These are phyloP conservation scores for Candida ulmi DNA, from an alignment of 805 yeast species.

Conservation along the genomic window DNA sequence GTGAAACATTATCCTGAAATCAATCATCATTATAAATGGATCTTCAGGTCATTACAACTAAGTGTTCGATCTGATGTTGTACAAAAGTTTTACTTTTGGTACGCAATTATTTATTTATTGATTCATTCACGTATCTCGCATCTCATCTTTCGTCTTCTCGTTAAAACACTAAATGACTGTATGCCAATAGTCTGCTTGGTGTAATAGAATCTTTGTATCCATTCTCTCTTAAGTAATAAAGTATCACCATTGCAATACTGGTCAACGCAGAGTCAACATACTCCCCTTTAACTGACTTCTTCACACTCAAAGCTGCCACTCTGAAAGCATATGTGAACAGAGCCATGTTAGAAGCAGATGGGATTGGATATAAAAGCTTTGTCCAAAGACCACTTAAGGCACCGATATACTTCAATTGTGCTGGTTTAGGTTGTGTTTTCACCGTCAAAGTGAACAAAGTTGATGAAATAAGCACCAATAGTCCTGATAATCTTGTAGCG, in stretches of 20 bases:
- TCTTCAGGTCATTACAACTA: no score
- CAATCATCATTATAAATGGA: no score
- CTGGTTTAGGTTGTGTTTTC: neutral
- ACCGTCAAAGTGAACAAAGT: conserved; percentile 3
- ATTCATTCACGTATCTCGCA: no score
- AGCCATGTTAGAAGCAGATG: neutral
- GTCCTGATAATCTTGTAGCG: conserved; percentile 2
- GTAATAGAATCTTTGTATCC: neutral
- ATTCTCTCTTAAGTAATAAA: neutral
- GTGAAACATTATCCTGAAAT: no score
- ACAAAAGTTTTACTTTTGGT: no score
- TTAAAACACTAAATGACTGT: no score
- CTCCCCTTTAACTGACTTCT: neutral
- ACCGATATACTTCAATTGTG: conserved; percentile 7
- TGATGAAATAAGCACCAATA: neutral
- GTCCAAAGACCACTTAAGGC: conserved; percentile 10
- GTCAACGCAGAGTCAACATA: neutral
- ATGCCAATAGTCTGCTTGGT: no score
- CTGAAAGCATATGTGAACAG: neutral
- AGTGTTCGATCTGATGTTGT: no score
- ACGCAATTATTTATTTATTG: no score
- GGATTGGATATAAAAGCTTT: neutral
- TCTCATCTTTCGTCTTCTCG: no score
- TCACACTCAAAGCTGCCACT: neutral
- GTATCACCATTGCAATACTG: neutral